Percentiles rank a stretch among this genome's conserved stretches.
These are phyloP conservation scores for Leccinum sublutescens DNA, from an alignment of 768 basidiomycete genomes.

Conservation along the genomic window DNA sequence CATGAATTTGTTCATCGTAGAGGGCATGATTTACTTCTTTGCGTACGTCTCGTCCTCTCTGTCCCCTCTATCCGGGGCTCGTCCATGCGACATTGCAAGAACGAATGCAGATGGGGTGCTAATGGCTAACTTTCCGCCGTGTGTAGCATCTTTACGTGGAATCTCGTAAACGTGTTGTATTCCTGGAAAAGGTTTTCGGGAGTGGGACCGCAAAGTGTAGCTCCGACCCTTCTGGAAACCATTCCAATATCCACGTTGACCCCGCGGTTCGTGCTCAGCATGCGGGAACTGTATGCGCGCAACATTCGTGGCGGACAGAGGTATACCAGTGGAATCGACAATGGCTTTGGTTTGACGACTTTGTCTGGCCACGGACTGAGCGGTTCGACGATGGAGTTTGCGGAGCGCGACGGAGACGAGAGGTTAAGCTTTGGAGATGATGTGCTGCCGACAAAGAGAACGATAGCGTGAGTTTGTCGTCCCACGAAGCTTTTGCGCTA, in stretches of 20 bases:
- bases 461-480: not conserved
- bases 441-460: not conserved
- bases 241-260: not conserved
- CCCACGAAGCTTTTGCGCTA: not conserved
- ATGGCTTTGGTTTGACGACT: not conserved
- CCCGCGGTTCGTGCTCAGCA: not conserved
- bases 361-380: not conserved
- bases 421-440: not conserved
- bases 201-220: not conserved
- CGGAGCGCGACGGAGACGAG: not conserved
- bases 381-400: not conserved
- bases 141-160: not conserved
- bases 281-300: not conserved
- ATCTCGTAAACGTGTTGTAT: not conserved
- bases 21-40: conserved; percentile 1
- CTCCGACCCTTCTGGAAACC: not conserved
- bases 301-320: not conserved
- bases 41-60: conserved; percentile 4
- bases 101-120: not conserved
- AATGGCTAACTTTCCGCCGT: not conserved
- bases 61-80: not conserved
- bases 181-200: not conserved
- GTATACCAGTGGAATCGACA: not conserved
- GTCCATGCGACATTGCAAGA: not conserved
- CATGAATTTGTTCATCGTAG: not conserved